Base-by-base conservation (phyloP, 495 filamentous ascomycete species). In the Geoglossum glabrum region DNA sequence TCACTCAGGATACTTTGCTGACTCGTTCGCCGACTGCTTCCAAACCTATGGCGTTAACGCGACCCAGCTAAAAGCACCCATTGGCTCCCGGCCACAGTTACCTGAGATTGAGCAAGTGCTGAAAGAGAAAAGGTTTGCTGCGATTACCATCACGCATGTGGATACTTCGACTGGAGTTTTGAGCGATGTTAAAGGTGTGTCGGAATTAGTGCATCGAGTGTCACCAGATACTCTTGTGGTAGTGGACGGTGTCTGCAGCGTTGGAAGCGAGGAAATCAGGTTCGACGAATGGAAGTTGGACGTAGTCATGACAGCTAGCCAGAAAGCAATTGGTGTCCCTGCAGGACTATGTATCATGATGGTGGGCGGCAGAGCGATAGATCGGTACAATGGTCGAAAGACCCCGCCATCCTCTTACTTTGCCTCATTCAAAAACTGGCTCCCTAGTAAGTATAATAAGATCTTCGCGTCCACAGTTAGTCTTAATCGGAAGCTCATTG, bases 121-220 rank as follows among this genome's bases (percentile, higher is more conserved):
- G 56, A 83, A 83, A 66, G 78, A 85, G 74, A 95, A 90, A 73
- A 75, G 80, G 59, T 96, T 95, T 74, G 95, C 95, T 77, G 60
- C 86, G 54, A 72, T 98, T 65, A 96, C 92, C 46, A 82, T 97
- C 59, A 98, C 92, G 7, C 92, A 98, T 70, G 90, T 95, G 58
- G 92, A 98, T 65, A 98, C 92, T 25, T 95, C 88, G 6, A 98
- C 92, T 40, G 92, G 92, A 54, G 92, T 98, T 7, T 74, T 98
- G 52, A 88, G 81, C 64, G 92, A 98, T 61, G 76, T 98, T 62
- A 83, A 93, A 74, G 75, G 78, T 46, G 71, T 98, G 40, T 80
- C 87, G 17, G 84, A 85, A 67, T 69, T 94, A 19, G 85, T 95
- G 54, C 85, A 84, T 66, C 73, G 78, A 40, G 86, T 96, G 62